Conservation (phyloP, 176 grass and related monocot species). For the Panicum miliaceum region DNA sequence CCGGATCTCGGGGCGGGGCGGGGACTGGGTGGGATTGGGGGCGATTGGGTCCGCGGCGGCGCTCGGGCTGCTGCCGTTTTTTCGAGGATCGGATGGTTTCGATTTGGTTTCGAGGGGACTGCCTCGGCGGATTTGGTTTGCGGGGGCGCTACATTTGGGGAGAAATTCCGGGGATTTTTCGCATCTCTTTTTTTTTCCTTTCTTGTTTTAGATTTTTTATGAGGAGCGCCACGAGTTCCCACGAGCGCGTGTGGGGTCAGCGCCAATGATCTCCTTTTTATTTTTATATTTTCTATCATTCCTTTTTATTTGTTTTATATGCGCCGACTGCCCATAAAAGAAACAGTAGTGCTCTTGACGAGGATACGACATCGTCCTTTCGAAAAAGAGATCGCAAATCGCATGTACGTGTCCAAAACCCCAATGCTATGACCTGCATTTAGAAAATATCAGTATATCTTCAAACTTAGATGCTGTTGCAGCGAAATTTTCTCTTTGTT, state of each 20-base stretch:
- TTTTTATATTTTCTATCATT: neutral
- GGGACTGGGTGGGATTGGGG: neutral
- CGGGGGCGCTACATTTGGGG: conserved; percentile 43
- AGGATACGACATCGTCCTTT: neutral
- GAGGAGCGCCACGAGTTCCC: conserved; percentile 9
- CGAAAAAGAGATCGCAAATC: neutral
- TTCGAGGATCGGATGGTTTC: conserved; percentile 38
- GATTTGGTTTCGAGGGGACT: conserved; percentile 34
- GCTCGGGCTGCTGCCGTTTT: conserved; percentile 40
- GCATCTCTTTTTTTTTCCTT: neutral
- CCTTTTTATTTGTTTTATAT: neutral
- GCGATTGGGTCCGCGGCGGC: conserved; percentile 29
- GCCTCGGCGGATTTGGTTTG: conserved; percentile 23
- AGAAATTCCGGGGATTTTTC: conserved; percentile 21
- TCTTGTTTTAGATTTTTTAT: conserved; percentile 7
- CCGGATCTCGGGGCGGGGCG: conserved; percentile 26
- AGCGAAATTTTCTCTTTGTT: neutral
- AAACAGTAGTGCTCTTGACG: conserved; percentile 19
- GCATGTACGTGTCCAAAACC: neutral
- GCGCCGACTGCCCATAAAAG: neutral
- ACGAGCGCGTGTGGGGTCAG: neutral
- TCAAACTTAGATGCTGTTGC: neutral
- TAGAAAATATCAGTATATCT: neutral
- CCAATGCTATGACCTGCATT: neutral
- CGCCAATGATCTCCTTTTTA: neutral